These are phyloP conservation scores for Alternaria novae-zelandiae DNA, from an alignment of 2,329 filamentous ascomycete genomes.

Conservation along the genomic window DNA sequence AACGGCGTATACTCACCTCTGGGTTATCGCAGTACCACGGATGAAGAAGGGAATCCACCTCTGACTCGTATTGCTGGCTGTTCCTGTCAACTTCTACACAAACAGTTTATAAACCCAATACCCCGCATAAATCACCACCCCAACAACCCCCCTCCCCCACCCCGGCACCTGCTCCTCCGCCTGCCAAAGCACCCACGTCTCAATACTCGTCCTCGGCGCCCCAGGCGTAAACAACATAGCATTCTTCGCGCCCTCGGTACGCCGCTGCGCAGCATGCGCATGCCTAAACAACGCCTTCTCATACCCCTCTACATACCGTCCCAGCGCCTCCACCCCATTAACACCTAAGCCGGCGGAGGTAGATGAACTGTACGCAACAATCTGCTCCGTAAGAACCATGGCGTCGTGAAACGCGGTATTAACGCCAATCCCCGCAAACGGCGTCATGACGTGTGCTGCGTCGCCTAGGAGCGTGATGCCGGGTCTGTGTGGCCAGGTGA, in stretches of 20 bases:
- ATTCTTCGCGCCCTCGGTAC: constrained; percentile 54
- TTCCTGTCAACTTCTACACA: background rate
- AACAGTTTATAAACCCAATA: constrained; percentile 8
- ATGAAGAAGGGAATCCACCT: too few species aligned
- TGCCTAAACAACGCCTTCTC: constrained; percentile 49
- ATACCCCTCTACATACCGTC: constrained; percentile 36
- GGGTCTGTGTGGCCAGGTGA: constrained; percentile 43
- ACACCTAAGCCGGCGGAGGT: background rate
- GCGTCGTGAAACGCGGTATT: constrained; percentile 48
- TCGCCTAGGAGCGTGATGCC: constrained; percentile 52
- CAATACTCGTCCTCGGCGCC: constrained; percentile 54
- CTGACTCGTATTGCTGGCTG: too few species aligned
- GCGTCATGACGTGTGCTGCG: constrained; percentile 51
- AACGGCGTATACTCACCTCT: too few species aligned
- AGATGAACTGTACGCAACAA: constrained; percentile 31
- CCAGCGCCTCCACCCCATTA: constrained; percentile 22
- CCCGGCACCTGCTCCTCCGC: constrained; percentile 16
- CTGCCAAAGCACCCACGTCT: constrained; percentile 38
- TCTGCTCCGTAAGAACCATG: constrained; percentile 43
- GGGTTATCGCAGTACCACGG: too few species aligned
- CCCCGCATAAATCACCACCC: constrained; percentile 16
- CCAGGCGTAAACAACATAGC: constrained; percentile 58
- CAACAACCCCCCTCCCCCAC: constrained; percentile 25
- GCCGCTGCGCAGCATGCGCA: constrained; percentile 40
- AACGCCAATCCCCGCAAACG: constrained; percentile 48